Evolutionary conservation across 1,139 yeast genomes (phyloP).

Genomic region (Candida sp.): DNA sequence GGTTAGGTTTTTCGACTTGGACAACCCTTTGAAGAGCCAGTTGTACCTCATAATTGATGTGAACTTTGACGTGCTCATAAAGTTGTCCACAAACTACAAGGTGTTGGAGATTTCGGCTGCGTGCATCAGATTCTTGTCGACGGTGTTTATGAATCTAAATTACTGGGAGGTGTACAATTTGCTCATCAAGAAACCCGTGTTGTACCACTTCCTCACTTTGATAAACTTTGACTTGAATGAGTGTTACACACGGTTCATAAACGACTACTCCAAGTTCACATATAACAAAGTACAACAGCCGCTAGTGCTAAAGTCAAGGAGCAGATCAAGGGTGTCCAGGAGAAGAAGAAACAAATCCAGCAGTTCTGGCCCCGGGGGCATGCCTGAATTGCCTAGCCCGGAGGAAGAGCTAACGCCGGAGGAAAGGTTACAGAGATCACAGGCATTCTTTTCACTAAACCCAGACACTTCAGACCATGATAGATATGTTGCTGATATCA

Average conservation of each 20-base stretch:
- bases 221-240: conserved; percentile 46
- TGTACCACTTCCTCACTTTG: conserved; percentile 42
- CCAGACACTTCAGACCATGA: conserved; percentile 30
- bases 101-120: conserved; percentile 37
- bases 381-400: conserved; percentile 6
- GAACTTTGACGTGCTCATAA: conserved; percentile 44
- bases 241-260: conserved; percentile 39
- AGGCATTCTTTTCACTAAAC: conserved; percentile 19
- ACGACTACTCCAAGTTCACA: conserved; percentile 36
- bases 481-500: conserved; percentile 26
- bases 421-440: conserved; percentile 13
- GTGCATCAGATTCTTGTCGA: conserved; percentile 44
- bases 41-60: conserved; percentile 40
- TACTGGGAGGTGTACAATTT: conserved; percentile 53
- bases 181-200: conserved; percentile 47
- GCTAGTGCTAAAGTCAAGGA: conserved; percentile 8
- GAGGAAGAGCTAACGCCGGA: conserved; percentile 9
- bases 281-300: conserved; percentile 22
- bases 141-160: conserved; percentile 41
- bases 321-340: conserved; percentile 7
- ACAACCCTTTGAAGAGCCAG: conserved; percentile 36
- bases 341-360: conserved; percentile 4
- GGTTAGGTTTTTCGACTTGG: conserved; percentile 23
- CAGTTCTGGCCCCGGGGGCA: conserved; percentile 3
- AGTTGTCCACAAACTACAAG: conserved; percentile 33